These are phyloP conservation scores for Eutrema heterophyllum DNA, from an alignment of 345 rosid species.

Conservation along the genomic window DNA sequence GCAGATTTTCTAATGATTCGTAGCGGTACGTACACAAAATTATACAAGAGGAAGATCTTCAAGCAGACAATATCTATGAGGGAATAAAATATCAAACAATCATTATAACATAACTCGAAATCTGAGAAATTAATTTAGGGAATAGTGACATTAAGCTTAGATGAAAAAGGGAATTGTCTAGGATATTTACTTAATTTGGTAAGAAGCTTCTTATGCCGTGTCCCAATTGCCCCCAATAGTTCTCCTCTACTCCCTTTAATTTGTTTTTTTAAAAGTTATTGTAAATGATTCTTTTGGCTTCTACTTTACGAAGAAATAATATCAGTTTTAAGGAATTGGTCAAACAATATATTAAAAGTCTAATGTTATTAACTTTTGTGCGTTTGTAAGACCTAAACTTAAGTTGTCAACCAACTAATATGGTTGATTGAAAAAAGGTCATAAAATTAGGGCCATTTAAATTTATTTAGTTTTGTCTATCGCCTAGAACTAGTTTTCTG, in stretches of 20 bases:
- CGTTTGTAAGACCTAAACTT: background rate
- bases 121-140: conserved; percentile 16
- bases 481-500: background rate
- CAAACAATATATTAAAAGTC: background rate
- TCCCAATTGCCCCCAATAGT: conserved; percentile 20
- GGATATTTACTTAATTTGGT: conserved; percentile 24
- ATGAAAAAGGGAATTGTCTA: conserved; percentile 28
- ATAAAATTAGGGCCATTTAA: background rate
- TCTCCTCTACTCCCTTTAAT: conserved; percentile 13
- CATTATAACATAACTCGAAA: conserved; percentile 7
- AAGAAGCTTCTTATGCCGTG: conserved; percentile 27
- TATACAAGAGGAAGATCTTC: background rate
- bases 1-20: background rate
- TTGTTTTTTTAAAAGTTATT: background rate
- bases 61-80: background rate
- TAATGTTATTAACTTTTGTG: background rate
- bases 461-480: background rate
- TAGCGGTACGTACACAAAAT: background rate
- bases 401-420: background rate
- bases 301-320: conserved; percentile 1
- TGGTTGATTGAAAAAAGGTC: background rate
- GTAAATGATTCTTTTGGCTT: background rate
- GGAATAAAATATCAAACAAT: conserved; percentile 9
- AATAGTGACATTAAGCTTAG: conserved; percentile 30
- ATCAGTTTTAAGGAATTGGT: background rate